phyloP scores from a whole-genome alignment of 768 basidiomycete genomes.

The Serendipita sp. region DNA sequence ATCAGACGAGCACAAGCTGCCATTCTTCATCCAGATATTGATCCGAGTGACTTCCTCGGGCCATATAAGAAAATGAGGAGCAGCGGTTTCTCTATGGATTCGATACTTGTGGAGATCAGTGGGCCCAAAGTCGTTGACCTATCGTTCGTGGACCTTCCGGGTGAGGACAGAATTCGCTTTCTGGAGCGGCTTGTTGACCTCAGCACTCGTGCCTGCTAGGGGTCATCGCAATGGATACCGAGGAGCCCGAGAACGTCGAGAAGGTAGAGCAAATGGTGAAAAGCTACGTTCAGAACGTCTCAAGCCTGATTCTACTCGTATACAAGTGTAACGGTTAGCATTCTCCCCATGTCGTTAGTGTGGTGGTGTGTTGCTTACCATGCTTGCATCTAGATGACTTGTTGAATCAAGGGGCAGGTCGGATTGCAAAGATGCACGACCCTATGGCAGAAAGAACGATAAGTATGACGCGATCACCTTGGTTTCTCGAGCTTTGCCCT shows the following conservation, averaged over 20 bases:
- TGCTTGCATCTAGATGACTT: neutral
- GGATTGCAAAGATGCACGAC: neutral
- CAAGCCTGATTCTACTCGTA: too few relatives aligned
- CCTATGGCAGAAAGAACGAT: neutral
- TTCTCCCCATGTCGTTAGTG: neutral
- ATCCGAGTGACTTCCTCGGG: neutral
- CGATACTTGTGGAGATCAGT: neutral
- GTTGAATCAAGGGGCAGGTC: neutral
- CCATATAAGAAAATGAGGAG: neutral
- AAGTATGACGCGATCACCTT: neutral
- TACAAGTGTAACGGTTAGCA: too few relatives aligned
- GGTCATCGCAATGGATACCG: too few relatives aligned
- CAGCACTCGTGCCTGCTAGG: too few relatives aligned
- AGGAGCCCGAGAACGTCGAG: neutral
- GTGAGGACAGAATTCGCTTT: neutral
- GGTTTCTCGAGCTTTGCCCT: neutral
- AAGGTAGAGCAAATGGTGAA: neutral
- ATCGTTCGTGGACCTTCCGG: slow-evolving; percentile 1
- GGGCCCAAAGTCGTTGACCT: neutral
- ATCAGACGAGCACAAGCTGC: neutral
- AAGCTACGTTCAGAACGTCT: too few relatives aligned
- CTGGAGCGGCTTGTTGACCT: too few relatives aligned
- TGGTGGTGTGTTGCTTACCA: too few relatives aligned
- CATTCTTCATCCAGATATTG: neutral
- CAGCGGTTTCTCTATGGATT: neutral